Evolutionary conservation across 2,329 filamentous ascomycete species (phyloP).

Genomic region (Fusarium dimerum): DNA sequence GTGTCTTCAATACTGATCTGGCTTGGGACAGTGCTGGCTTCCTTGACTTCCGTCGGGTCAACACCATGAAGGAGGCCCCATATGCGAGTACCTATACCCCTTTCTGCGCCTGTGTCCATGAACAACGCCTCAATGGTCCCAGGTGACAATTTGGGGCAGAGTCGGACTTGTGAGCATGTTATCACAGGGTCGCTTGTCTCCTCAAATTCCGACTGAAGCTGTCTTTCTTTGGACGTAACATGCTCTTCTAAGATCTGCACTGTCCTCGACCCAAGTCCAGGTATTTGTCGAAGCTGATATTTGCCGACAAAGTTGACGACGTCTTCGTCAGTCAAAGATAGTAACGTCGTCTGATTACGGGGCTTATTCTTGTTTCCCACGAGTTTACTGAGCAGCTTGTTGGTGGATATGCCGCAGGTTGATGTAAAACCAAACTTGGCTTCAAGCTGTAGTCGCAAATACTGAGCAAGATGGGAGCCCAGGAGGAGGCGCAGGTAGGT

Average conservation of each 20-base stretch:
- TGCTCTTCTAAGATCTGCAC: slow-evolving; percentile 52
- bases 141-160: slow-evolving; percentile 62
- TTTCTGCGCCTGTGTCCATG: slow-evolving; percentile 67
- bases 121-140: slow-evolving; percentile 68
- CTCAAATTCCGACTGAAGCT: slow-evolving; percentile 31
- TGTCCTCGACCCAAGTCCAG: slow-evolving; percentile 79
- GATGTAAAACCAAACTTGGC: slow-evolving; percentile 80
- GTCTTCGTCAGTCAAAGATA: slow-evolving; percentile 62
- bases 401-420: slow-evolving; percentile 84
- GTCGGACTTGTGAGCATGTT: slow-evolving; percentile 66
- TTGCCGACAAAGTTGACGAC: slow-evolving; percentile 70
- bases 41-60: slow-evolving; percentile 72
- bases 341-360: slow-evolving; percentile 79
- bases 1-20: slow-evolving; percentile 97
- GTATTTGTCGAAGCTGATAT: slow-evolving; percentile 77
- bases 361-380: slow-evolving; percentile 85
- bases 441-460: slow-evolving; percentile 73
- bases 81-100: slow-evolving; percentile 69
- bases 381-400: slow-evolving; percentile 83
- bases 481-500: slow-evolving; percentile 66
- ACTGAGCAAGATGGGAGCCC: slow-evolving; percentile 77
- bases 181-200: slow-evolving; percentile 48
- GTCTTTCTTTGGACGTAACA: slow-evolving; percentile 41
- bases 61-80: slow-evolving; percentile 83
- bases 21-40: slow-evolving; percentile 70